phyloP scores from a whole-genome alignment of 192 early-diverging fungal species.

The Coemansia sp. region DNA sequence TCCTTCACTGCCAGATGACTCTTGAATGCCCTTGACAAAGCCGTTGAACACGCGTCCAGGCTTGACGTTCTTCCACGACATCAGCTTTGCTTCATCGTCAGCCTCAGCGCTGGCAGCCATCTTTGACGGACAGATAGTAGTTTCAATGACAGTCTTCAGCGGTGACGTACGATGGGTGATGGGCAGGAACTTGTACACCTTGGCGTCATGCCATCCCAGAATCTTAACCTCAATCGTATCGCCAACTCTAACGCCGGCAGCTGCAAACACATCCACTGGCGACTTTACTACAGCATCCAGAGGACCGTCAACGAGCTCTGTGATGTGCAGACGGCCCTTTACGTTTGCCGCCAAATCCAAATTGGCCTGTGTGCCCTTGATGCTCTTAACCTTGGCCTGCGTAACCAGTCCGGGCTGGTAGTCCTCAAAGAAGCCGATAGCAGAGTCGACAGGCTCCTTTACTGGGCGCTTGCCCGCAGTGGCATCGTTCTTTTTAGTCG shows the following conservation, averaged over 20 bases:
- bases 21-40: constrained; percentile 48
- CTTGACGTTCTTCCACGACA: constrained; percentile 33
- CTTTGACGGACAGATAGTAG: constrained; percentile 55
- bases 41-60: constrained; percentile 43
- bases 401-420: constrained; percentile 47
- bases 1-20: constrained; percentile 6
- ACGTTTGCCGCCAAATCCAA: constrained; percentile 66
- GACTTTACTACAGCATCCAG: constrained; percentile 32
- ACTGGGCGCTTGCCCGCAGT: constrained; percentile 21
- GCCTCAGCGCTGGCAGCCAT: constrained; percentile 29
- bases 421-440: constrained; percentile 52
- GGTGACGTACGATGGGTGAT: constrained; percentile 57
- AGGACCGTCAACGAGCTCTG: constrained; percentile 60
- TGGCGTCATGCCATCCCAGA: constrained; percentile 62
- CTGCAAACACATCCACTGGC: constrained; percentile 29
- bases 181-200: constrained; percentile 63
- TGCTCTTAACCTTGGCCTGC: constrained; percentile 41
- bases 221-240: constrained; percentile 60
- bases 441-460: constrained; percentile 43
- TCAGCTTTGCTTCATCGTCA: constrained; percentile 4
- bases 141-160: constrained; percentile 57
- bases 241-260: constrained; percentile 31
- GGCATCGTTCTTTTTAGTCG: neutral
- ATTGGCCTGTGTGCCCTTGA: constrained; percentile 59
- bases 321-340: constrained; percentile 71